Evolutionary conservation across 495 filamentous ascomycete species (phyloP), one percentile per base, ranked within the genome.

Genomic region (Apiosordaria backusii): DNA sequence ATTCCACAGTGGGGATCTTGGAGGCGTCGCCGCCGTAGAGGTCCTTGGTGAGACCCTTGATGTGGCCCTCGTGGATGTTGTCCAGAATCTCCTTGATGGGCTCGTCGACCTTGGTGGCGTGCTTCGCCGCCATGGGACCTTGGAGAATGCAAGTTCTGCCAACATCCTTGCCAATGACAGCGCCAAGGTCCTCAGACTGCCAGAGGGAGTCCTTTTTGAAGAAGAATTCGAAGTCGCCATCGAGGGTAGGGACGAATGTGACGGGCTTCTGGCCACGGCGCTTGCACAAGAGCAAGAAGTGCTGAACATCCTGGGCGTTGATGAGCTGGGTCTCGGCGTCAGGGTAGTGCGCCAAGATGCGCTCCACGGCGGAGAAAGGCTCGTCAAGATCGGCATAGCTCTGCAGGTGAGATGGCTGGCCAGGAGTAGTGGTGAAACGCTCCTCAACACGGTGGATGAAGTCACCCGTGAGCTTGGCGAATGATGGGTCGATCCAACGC

Each of bases 201-300:
- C 95, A 99, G 26, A 99, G 86, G n/a, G 94, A 97, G 78, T 99
- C 95, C 80, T 99, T 99, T 88, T 99, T 99, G 88, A 99, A 98
- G 82, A 89, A 99, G 77, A 92, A 96, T 76, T 97, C 95, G 60
- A 99, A 97, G 69, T 90, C 94, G 63, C 96, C 94, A 76, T 99
- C 95, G 27, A 99, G 83, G 4, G 88, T 83, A 15, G 95, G 95
- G 59, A 99, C 92, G 72, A 99, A 99, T 3, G 94, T 94, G 18
- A 95, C 91, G 0, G 95, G 95, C 82, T 99, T 99, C 82, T 99
- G 96, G 19, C 90, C 91, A 45, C 90, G 90, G 5, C 93, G 89
- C 75, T 93, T 88, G 82, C 93, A 97, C n/a, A 99, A 86, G 5
- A 93, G 81, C 62, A 98, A 79, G 82, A 99, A 98, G 75, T 97